Conservation (phyloP, 1,284 basidiomycete genomes). For the Boletellus sp. region DNA sequence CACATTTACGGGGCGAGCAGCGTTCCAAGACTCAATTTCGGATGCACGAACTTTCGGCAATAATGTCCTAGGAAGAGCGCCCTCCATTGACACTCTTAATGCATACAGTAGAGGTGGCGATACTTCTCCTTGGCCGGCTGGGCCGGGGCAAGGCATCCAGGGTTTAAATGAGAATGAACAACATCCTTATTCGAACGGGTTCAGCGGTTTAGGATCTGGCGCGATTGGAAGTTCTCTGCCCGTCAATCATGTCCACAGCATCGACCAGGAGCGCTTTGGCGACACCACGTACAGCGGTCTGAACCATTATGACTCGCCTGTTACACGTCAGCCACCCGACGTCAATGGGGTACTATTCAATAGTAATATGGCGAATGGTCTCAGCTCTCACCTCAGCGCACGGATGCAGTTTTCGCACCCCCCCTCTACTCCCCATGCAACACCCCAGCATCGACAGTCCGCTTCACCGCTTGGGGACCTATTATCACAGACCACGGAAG, state of each 20-base stretch:
- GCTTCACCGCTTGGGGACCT: slow-evolving; percentile 24
- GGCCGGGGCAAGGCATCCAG: slow-evolving; percentile 20
- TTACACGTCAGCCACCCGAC: slow-evolving; percentile 22
- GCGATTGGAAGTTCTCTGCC: slow-evolving; percentile 19
- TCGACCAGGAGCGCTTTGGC: slow-evolving; percentile 27
- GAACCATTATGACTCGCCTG: slow-evolving; percentile 24
- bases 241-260: slow-evolving; percentile 19
- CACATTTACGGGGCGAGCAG: slow-evolving; percentile 32
- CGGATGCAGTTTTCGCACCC: slow-evolving; percentile 26
- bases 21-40: slow-evolving; percentile 34
- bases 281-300: slow-evolving; percentile 24
- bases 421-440: slow-evolving; percentile 28
- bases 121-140: slow-evolving; percentile 39
- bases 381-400: slow-evolving; percentile 21
- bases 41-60: slow-evolving; percentile 38
- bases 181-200: slow-evolving; percentile 25
- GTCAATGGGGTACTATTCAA: slow-evolving; percentile 24
- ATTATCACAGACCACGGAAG: slow-evolving; percentile 19
- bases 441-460: slow-evolving; percentile 21
- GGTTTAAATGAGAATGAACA: slow-evolving; percentile 24
- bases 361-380: slow-evolving; percentile 15
- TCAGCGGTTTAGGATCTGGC: slow-evolving; percentile 20
- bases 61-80: slow-evolving; percentile 34
- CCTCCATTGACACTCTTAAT: slow-evolving; percentile 43
- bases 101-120: slow-evolving; percentile 35